Percentiles rank a stretch among this genome's conserved stretches.
Evolutionary conservation across 2,329 filamentous ascomycete species (phyloP).

Genomic region (Diaporthe vexans): DNA sequence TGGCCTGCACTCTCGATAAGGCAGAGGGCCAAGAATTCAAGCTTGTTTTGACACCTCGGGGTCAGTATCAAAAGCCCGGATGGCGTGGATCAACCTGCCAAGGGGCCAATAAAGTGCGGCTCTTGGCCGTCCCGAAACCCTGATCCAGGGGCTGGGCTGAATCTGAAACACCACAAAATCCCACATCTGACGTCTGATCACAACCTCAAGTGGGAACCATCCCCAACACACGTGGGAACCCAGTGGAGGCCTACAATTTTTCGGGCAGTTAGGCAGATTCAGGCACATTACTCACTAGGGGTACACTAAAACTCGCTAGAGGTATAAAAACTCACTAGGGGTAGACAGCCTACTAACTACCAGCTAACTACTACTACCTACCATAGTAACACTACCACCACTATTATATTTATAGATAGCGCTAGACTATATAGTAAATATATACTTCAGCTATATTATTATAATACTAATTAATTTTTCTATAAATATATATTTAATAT

Average conservation of each 20-base stretch:
- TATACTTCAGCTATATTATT: too few species aligned
- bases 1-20: background rate
- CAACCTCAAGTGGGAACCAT: slow-evolving; percentile 12
- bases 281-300: too few species aligned
- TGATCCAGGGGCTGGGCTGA: slow-evolving; percentile 34
- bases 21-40: slow-evolving; percentile 23
- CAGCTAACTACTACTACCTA: too few species aligned
- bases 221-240: slow-evolving; percentile 1
- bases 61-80: slow-evolving; percentile 29
- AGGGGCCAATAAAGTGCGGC: slow-evolving; percentile 25
- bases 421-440: too few species aligned
- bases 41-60: slow-evolving; percentile 32
- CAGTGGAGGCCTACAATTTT: slow-evolving; percentile 15
- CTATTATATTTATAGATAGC: too few species aligned
- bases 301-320: too few species aligned
- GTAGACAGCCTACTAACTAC: too few species aligned
- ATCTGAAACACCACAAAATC: slow-evolving; percentile 39
- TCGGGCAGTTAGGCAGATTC: too few species aligned
- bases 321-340: too few species aligned
- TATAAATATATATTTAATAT: too few species aligned
- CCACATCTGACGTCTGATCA: slow-evolving; percentile 32
- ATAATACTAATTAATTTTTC: too few species aligned
- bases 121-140: slow-evolving; percentile 31
- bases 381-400: too few species aligned
- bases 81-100: slow-evolving; percentile 22